These are phyloP conservation scores for Globisporangium rhizosaccharum DNA, from an alignment of 352 stramenopile genomes.

Conservation along the genomic window DNA sequence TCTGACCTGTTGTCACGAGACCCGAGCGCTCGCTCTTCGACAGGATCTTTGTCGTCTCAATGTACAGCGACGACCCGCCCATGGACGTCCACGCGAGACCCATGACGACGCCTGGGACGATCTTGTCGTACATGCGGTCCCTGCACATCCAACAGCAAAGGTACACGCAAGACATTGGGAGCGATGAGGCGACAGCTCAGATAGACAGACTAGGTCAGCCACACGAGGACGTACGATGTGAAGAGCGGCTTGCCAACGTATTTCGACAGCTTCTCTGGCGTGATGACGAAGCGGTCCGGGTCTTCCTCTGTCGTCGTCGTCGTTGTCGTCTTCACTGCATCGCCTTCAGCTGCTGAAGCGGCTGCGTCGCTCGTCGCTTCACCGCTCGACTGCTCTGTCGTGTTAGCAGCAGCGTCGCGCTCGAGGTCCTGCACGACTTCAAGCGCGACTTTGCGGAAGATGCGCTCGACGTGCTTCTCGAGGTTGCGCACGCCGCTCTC, in stretches of 20 bases:
- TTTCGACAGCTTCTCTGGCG: slow-evolving; percentile 92
- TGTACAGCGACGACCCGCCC: slow-evolving; percentile 98
- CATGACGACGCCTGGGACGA: slow-evolving; percentile 96
- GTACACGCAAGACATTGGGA: background rate
- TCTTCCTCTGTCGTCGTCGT: slow-evolving; percentile 18
- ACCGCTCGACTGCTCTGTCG: slow-evolving; percentile 31
- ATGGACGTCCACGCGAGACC: slow-evolving; percentile 98
- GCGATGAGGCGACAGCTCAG: too few species aligned
- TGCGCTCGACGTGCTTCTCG: slow-evolving; percentile 98
- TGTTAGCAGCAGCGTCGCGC: slow-evolving; percentile 11
- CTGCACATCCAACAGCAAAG: slow-evolving; percentile 20
- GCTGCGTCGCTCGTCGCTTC: slow-evolving; percentile 9
- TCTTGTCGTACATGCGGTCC: slow-evolving; percentile 95
- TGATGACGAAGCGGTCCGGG: slow-evolving; percentile 86
- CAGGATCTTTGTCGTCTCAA: slow-evolving; percentile 89
- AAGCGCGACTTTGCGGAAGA: slow-evolving; percentile 97
- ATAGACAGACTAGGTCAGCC: too few species aligned
- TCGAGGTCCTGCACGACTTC: slow-evolving; percentile 92
- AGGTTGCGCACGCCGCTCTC: slow-evolving; percentile 97
- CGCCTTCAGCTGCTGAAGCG: background rate
- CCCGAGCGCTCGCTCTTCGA: slow-evolving; percentile 60
- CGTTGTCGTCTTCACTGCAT: background rate
- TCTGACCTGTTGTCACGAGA: slow-evolving; percentile 91
- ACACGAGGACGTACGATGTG: slow-evolving; percentile 73
- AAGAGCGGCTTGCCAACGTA: slow-evolving; percentile 98